Evolutionary conservation across 169 alveolate species (phyloP).

Genomic region (Plasmodium adleri): DNA sequence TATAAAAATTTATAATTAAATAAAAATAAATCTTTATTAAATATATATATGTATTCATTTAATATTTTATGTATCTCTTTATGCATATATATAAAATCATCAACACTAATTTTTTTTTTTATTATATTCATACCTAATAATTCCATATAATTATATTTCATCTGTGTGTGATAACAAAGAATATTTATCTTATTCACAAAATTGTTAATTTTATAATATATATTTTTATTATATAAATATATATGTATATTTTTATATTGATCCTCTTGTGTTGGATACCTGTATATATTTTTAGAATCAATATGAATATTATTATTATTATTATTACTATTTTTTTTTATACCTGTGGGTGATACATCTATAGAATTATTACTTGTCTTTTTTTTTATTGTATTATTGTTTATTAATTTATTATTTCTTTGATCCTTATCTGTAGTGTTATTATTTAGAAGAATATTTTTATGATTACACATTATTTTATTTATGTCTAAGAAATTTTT

Average conservation of each 20-base stretch:
- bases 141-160: conserved; percentile 59
- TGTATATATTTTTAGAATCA: background rate
- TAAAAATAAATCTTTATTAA: conserved; percentile 58
- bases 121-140: conserved; percentile 63
- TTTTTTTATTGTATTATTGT: background rate
- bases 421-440: too few species aligned
- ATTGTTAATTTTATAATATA: conserved; percentile 40
- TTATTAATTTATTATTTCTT: background rate
- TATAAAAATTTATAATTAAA: conserved; percentile 68
- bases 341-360: background rate
- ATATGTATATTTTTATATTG: background rate
- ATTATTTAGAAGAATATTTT: too few species aligned
- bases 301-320: background rate
- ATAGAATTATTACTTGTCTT: background rate
- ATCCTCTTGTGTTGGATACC: too few species aligned
- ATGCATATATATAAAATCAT: conserved; percentile 58
- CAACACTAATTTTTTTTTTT: conserved; percentile 67
- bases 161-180: conserved; percentile 18
- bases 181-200: conserved; percentile 36
- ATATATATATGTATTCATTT: conserved; percentile 65
- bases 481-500: conserved; percentile 50
- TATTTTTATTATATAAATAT: conserved; percentile 38
- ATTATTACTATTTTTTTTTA: background rate
- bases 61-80: conserved; percentile 61
- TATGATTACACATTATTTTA: background rate